Evolutionary conservation across 192 early-diverging fungal species (phyloP).

Genomic region (Haplosporangium gracile): DNA sequence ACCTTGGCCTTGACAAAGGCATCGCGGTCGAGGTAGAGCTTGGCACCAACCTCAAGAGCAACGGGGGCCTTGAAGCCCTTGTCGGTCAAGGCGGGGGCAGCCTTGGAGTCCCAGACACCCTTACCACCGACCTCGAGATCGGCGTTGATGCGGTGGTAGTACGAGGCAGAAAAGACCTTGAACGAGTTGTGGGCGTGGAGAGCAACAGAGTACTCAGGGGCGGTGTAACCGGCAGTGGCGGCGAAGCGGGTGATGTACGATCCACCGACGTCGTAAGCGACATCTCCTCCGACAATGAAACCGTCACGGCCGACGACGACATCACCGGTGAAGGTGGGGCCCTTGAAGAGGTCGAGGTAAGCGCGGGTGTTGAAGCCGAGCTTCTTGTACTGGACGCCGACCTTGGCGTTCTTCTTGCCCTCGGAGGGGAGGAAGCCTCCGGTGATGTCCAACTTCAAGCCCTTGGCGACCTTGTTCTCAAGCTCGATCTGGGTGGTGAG

Average conservation of each 20-base stretch:
- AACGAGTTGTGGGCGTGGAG: constrained; percentile 92
- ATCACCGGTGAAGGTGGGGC: constrained; percentile 88
- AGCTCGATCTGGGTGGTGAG: constrained; percentile 93
- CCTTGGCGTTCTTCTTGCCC: constrained; percentile 82
- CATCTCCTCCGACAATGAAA: constrained; percentile 91
- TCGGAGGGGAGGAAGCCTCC: constrained; percentile 86
- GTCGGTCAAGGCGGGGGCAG: constrained; percentile 25
- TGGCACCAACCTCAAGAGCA: constrained; percentile 91
- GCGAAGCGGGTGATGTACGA: constrained; percentile 89
- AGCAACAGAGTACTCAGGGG: constrained; percentile 87
- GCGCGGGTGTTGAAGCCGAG: constrained; percentile 89
- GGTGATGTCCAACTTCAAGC: constrained; percentile 92
- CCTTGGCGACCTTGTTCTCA: constrained; percentile 93
- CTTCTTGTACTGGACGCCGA: constrained; percentile 95
- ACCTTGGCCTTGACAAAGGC: constrained; percentile 93
- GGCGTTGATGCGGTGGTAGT: constrained; percentile 94
- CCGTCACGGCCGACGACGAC: constrained; percentile 90
- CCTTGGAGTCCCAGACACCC: constrained; percentile 88
- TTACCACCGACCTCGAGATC: constrained; percentile 94
- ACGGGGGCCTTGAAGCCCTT: constrained; percentile 74
- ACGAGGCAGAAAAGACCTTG: constrained; percentile 89
- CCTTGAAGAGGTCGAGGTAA: constrained; percentile 93
- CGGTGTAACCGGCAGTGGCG: constrained; percentile 86
- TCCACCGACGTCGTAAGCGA: constrained; percentile 91
- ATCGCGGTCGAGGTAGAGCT: constrained; percentile 88